phyloP scores from a whole-genome alignment of 139 green algal genomes.

The Spirogloea muscicola region DNA sequence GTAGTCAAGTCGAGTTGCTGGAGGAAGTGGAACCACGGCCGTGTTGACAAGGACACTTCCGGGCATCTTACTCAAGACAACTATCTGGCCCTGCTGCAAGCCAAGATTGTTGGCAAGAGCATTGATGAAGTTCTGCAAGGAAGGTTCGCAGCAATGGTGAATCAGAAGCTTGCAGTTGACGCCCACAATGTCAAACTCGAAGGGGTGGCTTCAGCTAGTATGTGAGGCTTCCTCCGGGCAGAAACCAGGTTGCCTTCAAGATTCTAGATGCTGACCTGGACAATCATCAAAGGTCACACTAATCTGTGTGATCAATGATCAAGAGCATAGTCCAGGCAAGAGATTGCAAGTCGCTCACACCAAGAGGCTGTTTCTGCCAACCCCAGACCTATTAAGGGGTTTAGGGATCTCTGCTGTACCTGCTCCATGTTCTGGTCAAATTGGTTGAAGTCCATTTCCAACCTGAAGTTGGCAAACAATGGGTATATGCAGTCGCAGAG shows the following conservation, averaged over 20 bases:
- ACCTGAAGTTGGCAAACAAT: background rate
- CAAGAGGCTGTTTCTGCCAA: too few species aligned
- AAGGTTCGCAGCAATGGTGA: too few species aligned
- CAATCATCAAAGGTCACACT: slow-evolving; percentile 1
- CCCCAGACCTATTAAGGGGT: too few species aligned
- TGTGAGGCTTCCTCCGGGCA: too few species aligned
- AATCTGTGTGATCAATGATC: background rate
- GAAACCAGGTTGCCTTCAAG: too few species aligned
- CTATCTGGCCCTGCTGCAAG: background rate
- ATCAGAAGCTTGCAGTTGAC: too few species aligned
- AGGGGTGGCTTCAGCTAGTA: too few species aligned
- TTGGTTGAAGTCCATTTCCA: background rate
- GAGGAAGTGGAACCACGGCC: background rate
- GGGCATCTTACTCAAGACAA: background rate
- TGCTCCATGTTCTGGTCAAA: background rate
- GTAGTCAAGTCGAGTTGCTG: background rate
- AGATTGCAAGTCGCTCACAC: too few species aligned
- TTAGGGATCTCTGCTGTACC: too few species aligned
- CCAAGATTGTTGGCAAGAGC: background rate
- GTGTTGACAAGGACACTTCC: slow-evolving; percentile 5
- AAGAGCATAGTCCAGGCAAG: background rate
- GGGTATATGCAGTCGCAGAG: slow-evolving; percentile 4
- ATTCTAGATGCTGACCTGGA: background rate
- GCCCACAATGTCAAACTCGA: too few species aligned
- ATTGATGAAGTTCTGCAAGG: too few species aligned